Evolutionary conservation across 306 rosid genomes (phyloP).

Genomic region (Casuarina glauca): DNA sequence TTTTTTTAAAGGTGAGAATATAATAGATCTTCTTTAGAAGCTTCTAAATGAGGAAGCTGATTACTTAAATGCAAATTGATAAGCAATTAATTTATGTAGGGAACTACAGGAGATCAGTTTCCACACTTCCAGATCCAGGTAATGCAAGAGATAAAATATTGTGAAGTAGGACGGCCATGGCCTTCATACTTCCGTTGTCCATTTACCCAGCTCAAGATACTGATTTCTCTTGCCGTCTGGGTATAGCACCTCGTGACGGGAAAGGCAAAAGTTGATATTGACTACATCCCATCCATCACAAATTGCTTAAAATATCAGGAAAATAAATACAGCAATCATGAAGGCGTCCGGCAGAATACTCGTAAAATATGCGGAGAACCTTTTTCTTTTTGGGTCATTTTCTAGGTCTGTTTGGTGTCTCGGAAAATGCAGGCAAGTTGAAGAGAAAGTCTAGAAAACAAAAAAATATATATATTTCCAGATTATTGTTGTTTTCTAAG

Average conservation of each 20-base stretch:
- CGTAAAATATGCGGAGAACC: neutral
- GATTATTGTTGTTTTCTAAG: neutral
- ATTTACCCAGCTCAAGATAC: neutral
- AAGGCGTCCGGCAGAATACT: neutral
- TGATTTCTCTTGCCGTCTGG: no score
- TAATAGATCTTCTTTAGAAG: neutral
- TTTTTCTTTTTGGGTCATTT: neutral
- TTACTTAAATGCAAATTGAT: no score
- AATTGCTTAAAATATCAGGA: neutral
- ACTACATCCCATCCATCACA: neutral
- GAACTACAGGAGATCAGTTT: neutral
- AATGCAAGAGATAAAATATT: no score
- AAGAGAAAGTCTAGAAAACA: neutral
- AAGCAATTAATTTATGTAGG: neutral
- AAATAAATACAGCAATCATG: neutral
- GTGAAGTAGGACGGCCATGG: neutral
- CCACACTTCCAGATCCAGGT: neutral
- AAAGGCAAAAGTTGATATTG: neutral
- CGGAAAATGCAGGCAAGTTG: neutral
- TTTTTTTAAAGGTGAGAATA: no score
- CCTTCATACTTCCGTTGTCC: neutral
- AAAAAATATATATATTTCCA: neutral
- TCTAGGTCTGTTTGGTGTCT: neutral
- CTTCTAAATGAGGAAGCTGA: no score
- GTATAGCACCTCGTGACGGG: neutral